Evolutionary conservation across 1,284 basidiomycete species (phyloP).

Genomic region (Tilletia caries): DNA sequence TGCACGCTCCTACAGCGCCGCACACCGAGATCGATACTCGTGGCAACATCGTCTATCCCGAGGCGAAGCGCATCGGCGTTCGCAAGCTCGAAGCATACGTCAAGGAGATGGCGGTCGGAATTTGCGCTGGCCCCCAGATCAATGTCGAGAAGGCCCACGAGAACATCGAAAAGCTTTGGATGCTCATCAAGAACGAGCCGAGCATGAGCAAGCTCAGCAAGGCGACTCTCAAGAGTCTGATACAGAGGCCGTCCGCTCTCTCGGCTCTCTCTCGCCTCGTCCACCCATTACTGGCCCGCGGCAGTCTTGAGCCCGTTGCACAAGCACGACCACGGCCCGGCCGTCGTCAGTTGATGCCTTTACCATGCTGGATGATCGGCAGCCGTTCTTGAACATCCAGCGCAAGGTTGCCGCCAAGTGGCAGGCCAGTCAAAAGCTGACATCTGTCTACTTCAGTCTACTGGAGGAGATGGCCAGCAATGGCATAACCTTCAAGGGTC

Average conservation of each 20-base stretch:
- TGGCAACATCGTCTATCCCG: conserved; percentile 90
- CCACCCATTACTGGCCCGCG: conserved; percentile 27
- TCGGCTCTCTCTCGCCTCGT: conserved; percentile 57
- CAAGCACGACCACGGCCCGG: conserved; percentile 62
- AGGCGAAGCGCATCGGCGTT: conserved; percentile 89
- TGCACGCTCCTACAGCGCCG: conserved; percentile 76
- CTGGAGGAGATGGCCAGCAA: conserved; percentile 96
- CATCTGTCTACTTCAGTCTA: conserved; percentile 75
- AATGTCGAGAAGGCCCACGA: conserved; percentile 86
- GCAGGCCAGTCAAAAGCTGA: conserved; percentile 96
- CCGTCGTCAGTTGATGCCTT: conserved; percentile 55
- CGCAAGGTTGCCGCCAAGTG: conserved; percentile 92
- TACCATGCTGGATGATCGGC: conserved; percentile 63
- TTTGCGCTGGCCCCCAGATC: conserved; percentile 58
- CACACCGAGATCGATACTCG: conserved; percentile 86
- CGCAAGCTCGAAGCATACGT: conserved; percentile 97
- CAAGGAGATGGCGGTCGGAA: conserved; percentile 95
- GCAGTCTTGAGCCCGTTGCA: conserved; percentile 58
- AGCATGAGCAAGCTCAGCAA: conserved; percentile 96
- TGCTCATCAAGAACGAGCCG: conserved; percentile 91
- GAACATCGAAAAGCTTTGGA: conserved; percentile 93
- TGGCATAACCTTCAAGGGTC: conserved; percentile 95
- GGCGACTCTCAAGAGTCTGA: conserved; percentile 95
- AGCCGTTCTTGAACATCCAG: conserved; percentile 92
- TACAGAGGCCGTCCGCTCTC: conserved; percentile 78